Percentiles rank a stretch among this genome's conserved stretches.
phyloP scores from a whole-genome alignment of 2,329 filamentous ascomycete species.

The Colletotrichum lentis region DNA sequence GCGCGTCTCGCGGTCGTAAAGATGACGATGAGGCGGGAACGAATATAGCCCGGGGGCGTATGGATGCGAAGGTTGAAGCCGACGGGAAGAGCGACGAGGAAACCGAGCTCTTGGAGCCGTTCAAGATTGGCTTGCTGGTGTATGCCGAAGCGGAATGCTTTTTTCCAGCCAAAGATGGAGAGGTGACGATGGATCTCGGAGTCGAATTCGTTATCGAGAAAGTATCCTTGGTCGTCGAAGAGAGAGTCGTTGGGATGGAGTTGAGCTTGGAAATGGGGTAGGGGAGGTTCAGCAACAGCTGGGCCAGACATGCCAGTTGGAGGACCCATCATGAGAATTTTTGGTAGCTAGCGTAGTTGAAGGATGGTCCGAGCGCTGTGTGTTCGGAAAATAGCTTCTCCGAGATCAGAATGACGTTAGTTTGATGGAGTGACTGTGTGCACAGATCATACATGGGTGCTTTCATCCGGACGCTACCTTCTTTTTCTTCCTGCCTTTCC shows the following conservation, averaged over 20 bases:
- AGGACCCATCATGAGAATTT: constrained; percentile 37
- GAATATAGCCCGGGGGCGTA: constrained; percentile 21
- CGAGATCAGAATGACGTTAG: constrained; percentile 25
- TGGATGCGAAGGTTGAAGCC: constrained; percentile 21
- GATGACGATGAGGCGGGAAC: constrained; percentile 17
- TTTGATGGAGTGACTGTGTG: neutral
- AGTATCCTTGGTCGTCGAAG: constrained; percentile 19
- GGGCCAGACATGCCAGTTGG: constrained; percentile 15
- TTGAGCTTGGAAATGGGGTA: constrained; percentile 16
- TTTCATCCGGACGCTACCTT: neutral
- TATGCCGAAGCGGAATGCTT: constrained; percentile 19
- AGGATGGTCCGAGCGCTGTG: constrained; percentile 1
- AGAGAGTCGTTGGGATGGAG: constrained; percentile 24
- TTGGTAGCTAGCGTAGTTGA: constrained; percentile 31
- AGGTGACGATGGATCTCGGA: constrained; percentile 20
- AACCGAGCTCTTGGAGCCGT: constrained; percentile 21
- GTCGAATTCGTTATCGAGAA: constrained; percentile 17
- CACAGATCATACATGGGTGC: constrained; percentile 7
- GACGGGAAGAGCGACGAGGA: constrained; percentile 21
- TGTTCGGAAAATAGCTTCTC: constrained; percentile 16
- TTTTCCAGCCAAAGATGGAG: constrained; percentile 25
- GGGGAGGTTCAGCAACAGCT: constrained; percentile 30
- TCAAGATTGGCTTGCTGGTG: constrained; percentile 19
- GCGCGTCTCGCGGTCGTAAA: neutral
- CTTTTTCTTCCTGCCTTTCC: neutral